phyloP scores from a whole-genome alignment of 768 basidiomycete genomes.

The Leccinum longicurvipes region DNA sequence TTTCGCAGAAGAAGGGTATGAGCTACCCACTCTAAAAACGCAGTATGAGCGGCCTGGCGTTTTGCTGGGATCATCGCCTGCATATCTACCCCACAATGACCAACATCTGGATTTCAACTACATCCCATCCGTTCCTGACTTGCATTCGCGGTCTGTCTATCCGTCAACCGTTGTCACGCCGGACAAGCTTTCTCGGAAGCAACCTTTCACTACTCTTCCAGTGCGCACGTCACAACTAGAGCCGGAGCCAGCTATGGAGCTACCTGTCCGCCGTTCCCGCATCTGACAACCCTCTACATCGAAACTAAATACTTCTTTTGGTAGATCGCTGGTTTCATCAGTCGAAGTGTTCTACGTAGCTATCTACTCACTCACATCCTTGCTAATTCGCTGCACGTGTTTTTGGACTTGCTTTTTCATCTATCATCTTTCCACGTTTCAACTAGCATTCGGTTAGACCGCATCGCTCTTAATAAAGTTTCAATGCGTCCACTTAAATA shows the following conservation, averaged over 20 bases:
- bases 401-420: not conserved
- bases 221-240: conserved; percentile 32
- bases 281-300: not conserved
- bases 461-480: too few species aligned
- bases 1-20: conserved; percentile 8
- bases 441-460: not conserved
- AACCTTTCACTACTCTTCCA: conserved; percentile 19
- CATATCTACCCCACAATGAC: not conserved
- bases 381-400: not conserved
- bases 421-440: not conserved
- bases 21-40: conserved; percentile 12
- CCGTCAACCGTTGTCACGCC: not conserved
- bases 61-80: not conserved
- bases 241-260: conserved; percentile 33
- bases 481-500: too few species aligned
- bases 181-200: conserved; percentile 3
- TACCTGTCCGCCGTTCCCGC: conserved; percentile 15
- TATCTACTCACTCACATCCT: not conserved
- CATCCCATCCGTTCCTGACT: not conserved
- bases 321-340: not conserved
- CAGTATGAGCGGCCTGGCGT: not conserved
- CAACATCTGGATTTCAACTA: not conserved
- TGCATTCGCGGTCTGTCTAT: not conserved
- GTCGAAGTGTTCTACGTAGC: not conserved
- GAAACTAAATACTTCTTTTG: not conserved